Percentiles rank a stretch among this genome's conserved stretches.
These are phyloP conservation scores for Aspergillus clavatus DNA, from an alignment of 2,329 filamentous ascomycete species.

Conservation along the genomic window DNA sequence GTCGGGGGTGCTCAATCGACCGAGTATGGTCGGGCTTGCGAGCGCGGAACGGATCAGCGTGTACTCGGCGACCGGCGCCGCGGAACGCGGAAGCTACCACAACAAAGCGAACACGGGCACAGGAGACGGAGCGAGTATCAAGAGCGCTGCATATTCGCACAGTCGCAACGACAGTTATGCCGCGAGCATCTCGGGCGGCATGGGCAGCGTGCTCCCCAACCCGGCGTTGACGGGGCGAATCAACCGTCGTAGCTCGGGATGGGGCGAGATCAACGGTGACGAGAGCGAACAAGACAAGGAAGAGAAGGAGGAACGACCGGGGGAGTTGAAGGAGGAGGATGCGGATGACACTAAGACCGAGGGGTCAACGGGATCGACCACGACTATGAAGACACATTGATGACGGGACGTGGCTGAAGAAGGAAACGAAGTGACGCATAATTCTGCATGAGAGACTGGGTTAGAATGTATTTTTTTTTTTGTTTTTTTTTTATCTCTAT, in stretches of 20 bases:
- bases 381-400: conserved; percentile 1
- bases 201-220: conserved; percentile 48
- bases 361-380: conserved; percentile 2
- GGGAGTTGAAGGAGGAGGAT: conserved; percentile 5
- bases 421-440: conserved; percentile 8
- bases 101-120: conserved; percentile 46
- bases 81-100: conserved; percentile 79
- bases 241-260: conserved; percentile 42
- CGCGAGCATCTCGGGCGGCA: conserved; percentile 61
- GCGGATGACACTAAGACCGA: conserved; percentile 32
- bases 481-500: neutral
- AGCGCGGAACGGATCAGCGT: conserved; percentile 60
- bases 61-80: conserved; percentile 70
- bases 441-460: conserved; percentile 8
- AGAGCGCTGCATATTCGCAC: conserved; percentile 73
- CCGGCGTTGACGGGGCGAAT: conserved; percentile 31
- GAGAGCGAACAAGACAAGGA: conserved; percentile 30
- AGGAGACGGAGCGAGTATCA: conserved; percentile 69
- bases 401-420: neutral
- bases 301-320: conserved; percentile 6
- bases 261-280: conserved; percentile 42
- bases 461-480: conserved; percentile 8
- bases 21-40: conserved; percentile 51
- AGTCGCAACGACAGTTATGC: conserved; percentile 75
- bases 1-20: conserved; percentile 40